Base-by-base conservation (phyloP, 106 monocot species). In the Apostasia ramifera region DNA sequence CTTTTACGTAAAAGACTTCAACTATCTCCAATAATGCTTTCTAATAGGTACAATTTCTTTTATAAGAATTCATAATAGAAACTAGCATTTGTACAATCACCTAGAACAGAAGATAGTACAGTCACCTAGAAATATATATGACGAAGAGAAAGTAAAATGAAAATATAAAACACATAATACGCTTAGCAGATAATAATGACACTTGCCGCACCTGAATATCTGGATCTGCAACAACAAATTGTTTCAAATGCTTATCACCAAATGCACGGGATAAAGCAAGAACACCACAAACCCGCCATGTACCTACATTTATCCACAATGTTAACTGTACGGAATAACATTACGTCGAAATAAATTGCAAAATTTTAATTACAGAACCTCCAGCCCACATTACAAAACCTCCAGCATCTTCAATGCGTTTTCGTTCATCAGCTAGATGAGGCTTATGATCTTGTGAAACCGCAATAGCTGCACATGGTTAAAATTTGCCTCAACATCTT, bases 311-410 rank as follows among this genome's bases (percentile, higher is more conserved):
- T 43, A 2, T 4, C 40, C 61, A 49, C 4, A 26, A 66, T 13
- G n/a, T 26, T 37, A 46, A 14, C 10, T 48, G 1, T 44, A 52
- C 14, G 14, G 1, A 10, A 6, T n/a, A 63, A 14, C 1, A 43
- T 45, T 4, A 65, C 9, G 55, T 63, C 13, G 42, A 48, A 53
- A 62, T 11, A 63, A 39, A 14, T 2, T 52, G 37, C 7, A 26
- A 39, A 53, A 14, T 8, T 1, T 1, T 45, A 5, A 15, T 50
- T 13, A 6, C 50, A 52, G 1, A 53, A 45, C 60, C 50, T 85
- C 89, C 89, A 60, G 89, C 89, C 89, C 89, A 90, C 74, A 85
- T 82, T 4, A 90, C 89, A 73, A 90, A 90, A 37, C 89, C 89
- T 78, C 89, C 89, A 38, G 89, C 89, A 40, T 85, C 70, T 55